phyloP scores from a whole-genome alignment of 2,329 filamentous ascomycete species.

The Chrysoporthe austroafricana region DNA sequence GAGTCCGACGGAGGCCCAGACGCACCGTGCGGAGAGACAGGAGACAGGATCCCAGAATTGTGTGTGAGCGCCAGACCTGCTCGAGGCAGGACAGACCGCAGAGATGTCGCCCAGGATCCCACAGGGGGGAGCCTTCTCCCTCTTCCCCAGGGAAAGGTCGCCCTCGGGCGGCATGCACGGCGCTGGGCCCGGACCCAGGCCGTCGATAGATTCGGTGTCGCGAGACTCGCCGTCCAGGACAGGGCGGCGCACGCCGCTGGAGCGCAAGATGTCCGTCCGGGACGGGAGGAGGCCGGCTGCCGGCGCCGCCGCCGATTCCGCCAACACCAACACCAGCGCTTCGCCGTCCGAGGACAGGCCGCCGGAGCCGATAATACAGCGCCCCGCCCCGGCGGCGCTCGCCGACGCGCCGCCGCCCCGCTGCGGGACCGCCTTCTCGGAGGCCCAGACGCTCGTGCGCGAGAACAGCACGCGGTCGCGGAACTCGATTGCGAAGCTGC shows the following conservation, averaged over 20 bases:
- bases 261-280: slow-evolving; percentile 39
- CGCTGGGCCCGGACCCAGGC: slow-evolving; percentile 29
- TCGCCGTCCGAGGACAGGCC: slow-evolving; percentile 26
- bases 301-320: slow-evolving; percentile 19
- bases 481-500: slow-evolving; percentile 61
- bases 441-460: slow-evolving; percentile 53
- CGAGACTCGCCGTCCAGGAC: slow-evolving; percentile 34
- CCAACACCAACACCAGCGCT: slow-evolving; percentile 6
- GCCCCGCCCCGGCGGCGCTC: slow-evolving; percentile 47
- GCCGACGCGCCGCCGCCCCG: slow-evolving; percentile 48
- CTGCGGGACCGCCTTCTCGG: slow-evolving; percentile 56
- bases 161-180: slow-evolving; percentile 45
- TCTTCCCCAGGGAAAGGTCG: slow-evolving; percentile 57
- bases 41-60: slow-evolving; percentile 9
- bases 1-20: neutral
- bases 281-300: slow-evolving; percentile 38
- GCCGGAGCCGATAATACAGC: slow-evolving; percentile 40
- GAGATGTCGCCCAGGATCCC: slow-evolving; percentile 45
- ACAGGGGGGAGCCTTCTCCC: slow-evolving; percentile 56
- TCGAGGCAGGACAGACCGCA: slow-evolving; percentile 17
- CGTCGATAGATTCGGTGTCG: slow-evolving; percentile 35
- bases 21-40: slow-evolving; percentile 1
- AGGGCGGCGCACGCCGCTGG: slow-evolving; percentile 40
- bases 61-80: slow-evolving; percentile 3
- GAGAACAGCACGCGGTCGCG: slow-evolving; percentile 54